Base-by-base conservation (phyloP, 2,329 filamentous ascomycete genomes). In the Colletotrichum sp. region DNA sequence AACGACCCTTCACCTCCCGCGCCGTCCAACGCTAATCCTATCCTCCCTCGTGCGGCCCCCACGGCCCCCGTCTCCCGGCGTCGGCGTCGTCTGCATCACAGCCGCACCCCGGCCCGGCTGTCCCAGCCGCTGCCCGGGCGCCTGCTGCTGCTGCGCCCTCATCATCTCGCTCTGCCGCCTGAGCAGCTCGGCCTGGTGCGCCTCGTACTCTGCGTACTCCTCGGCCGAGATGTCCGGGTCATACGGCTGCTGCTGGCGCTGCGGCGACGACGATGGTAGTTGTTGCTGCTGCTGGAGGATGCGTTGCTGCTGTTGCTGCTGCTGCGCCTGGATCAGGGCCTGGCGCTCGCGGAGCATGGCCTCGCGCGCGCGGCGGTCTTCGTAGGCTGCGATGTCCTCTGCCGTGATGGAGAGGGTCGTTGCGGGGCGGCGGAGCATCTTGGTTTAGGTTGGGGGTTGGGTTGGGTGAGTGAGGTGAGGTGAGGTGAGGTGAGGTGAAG, bases 381-480 rank as follows among this genome's bases (percentile, higher is more conserved):
- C 93, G 85, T 94, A 95, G 70, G 90, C 87, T 52, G 93, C 92
- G 52, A 95, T 88, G 83, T 95, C 94, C 81, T 94, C 92, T 64
- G 91, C 88, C 4, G 93, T 95, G 78, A 95, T 90, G 71, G 89
- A 87, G 77, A 95, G 91, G 16, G 90, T 90, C 63, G 94, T 95
- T 13, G 93, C 90, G 18, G 91, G 90, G 62, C 93, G 91, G 79
- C 92, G 92, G 79, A 94, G 91, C 92, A 94, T 93, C 9, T 44
- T 84, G 76, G 49, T 62, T 18, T 16, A 39, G 15, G 10, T 24
- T 28, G 18, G 55, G 30, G 44, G 32, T 34, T 24, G 55, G 24
- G 55, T 52, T 30, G 55, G 24, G 55, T 65, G 21, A 21, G 55
- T 18, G 68, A 26, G 34, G 28, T 30, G 28, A 18, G 16, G 24